Conservation (phyloP, 2,329 filamentous ascomycete genomes). For the Neophaeococcomyces aloes region DNA sequence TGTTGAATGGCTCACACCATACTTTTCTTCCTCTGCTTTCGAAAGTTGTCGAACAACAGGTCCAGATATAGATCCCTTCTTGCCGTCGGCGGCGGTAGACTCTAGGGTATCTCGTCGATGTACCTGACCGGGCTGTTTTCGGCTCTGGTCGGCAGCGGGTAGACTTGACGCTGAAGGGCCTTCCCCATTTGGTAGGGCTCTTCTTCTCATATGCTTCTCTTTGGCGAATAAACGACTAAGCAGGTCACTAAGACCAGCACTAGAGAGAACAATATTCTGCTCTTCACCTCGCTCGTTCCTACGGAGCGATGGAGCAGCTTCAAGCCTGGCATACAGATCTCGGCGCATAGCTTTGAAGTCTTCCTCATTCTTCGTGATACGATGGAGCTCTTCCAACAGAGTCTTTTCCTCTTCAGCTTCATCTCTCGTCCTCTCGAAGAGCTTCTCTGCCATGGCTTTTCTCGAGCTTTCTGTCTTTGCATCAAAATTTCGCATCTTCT, state of each 20-base stretch:
- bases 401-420: conserved; percentile 89
- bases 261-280: conserved; percentile 59
- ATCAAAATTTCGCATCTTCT: conserved; percentile 79
- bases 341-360: conserved; percentile 77
- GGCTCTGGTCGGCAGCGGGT: conserved; percentile 25
- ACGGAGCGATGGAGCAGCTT: conserved; percentile 61
- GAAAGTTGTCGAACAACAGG: conserved; percentile 60
- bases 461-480: conserved; percentile 65
- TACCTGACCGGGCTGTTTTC: conserved; percentile 21
- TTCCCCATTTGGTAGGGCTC: conserved; percentile 49
- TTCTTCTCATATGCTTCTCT: conserved; percentile 84
- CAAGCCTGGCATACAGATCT: conserved; percentile 76
- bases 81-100: conserved; percentile 21
- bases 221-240: conserved; percentile 71
- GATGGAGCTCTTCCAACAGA: conserved; percentile 77
- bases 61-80: conserved; percentile 29
- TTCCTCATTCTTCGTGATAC: conserved; percentile 78
- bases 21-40: conserved; percentile 63
- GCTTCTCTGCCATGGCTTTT: conserved; percentile 73
- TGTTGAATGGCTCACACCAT: conserved; percentile 72
- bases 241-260: conserved; percentile 65
- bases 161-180: conserved; percentile 40
- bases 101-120: conserved; percentile 21
- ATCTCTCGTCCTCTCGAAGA: conserved; percentile 68
- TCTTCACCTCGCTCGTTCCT: conserved; percentile 43